A percentile compares a stretch with the other conserved stretches of the same genome.
Conservation (phyloP, 2,329 filamentous ascomycete species). For the Ophiosphaerella korrae region DNA sequence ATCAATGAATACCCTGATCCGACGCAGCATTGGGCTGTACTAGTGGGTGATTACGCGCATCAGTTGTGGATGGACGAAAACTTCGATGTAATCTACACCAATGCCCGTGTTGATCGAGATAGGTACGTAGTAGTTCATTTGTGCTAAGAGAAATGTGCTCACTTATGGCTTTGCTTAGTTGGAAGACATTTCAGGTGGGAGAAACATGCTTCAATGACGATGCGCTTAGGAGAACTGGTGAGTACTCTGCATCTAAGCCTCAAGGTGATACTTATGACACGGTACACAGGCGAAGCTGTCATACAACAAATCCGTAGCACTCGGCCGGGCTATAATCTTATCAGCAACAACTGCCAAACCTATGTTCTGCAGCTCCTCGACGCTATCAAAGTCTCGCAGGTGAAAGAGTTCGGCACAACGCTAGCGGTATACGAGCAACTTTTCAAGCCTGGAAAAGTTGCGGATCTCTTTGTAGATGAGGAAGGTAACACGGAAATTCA, state of each 20-base stretch:
- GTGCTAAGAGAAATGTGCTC: background rate
- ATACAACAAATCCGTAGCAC: constrained; percentile 59
- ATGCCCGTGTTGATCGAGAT: constrained; percentile 34
- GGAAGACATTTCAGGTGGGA: constrained; percentile 15
- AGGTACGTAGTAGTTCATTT: background rate
- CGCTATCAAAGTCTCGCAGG: constrained; percentile 58
- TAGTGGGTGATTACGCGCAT: constrained; percentile 62
- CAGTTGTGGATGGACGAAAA: constrained; percentile 67
- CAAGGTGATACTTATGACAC: background rate
- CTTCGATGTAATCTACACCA: constrained; percentile 63
- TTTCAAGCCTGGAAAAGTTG: constrained; percentile 57
- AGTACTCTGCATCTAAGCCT: background rate
- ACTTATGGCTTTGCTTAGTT: constrained; percentile 3
- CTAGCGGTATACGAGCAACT: constrained; percentile 60
- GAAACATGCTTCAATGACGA: constrained; percentile 17
- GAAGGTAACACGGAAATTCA: constrained; percentile 20
- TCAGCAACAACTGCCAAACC: constrained; percentile 66
- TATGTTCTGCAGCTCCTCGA: constrained; percentile 61
- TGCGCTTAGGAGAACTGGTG: constrained; percentile 13
- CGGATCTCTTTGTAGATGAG: constrained; percentile 56
- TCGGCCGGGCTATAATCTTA: constrained; percentile 61
- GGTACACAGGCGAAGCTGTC: constrained; percentile 54
- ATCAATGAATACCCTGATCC: constrained; percentile 63
- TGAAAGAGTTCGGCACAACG: constrained; percentile 60
- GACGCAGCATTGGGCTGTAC: constrained; percentile 65